These are phyloP conservation scores for Oenanthe sinensis DNA, from an alignment of 129 eudicot genomes.

Conservation along the genomic window DNA sequence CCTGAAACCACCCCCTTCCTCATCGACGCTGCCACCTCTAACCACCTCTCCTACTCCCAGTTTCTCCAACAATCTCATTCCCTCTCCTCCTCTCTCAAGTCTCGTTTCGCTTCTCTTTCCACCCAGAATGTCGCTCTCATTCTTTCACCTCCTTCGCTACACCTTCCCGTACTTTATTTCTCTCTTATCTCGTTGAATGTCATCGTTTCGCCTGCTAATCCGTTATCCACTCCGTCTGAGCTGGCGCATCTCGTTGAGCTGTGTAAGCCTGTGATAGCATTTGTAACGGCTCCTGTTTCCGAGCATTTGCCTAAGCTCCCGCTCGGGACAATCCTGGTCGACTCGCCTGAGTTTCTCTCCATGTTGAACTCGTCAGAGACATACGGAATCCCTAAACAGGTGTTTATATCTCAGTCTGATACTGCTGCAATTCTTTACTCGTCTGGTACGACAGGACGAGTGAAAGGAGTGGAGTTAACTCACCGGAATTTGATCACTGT, in stretches of 20 bases:
- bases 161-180: conserved; percentile 66
- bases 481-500: conserved; percentile 68
- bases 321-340: conserved; percentile 30
- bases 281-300: conserved; percentile 30
- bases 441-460: conserved; percentile 89
- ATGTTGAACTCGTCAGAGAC: conserved; percentile 13
- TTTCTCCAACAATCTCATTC: conserved; percentile 43
- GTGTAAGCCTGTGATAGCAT: conserved; percentile 45
- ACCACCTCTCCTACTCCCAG: conserved; percentile 49
- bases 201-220: conserved; percentile 69
- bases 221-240: conserved; percentile 62
- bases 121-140: conserved; percentile 38
- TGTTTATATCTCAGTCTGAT: conserved; percentile 36
- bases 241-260: conserved; percentile 40
- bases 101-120: conserved; percentile 26
- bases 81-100: conserved; percentile 38
- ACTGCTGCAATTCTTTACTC: conserved; percentile 75
- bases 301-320: conserved; percentile 32
- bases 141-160: conserved; percentile 53
- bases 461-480: conserved; percentile 76
- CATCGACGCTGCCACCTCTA: conserved; percentile 60
- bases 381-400: background rate
- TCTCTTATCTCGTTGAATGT: conserved; percentile 65
- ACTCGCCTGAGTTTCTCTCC: conserved; percentile 49
- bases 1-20: conserved; percentile 39